Conservation (phyloP, 768 basidiomycete species). For the Boletus huronensis region DNA sequence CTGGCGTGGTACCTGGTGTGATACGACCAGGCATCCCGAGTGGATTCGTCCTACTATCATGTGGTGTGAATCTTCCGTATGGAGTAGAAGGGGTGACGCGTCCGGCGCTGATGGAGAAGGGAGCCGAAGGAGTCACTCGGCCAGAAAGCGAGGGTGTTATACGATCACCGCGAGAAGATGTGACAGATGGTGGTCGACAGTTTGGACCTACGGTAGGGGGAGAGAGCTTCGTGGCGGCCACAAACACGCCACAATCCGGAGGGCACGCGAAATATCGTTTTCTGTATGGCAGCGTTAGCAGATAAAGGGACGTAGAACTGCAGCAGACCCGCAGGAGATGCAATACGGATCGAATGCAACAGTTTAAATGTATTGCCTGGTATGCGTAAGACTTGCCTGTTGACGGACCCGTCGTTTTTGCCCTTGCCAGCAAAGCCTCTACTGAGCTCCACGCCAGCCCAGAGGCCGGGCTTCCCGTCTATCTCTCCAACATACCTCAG, state of each 20-base stretch:
- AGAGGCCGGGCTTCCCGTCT: conserved; percentile 83
- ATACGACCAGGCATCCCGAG: conserved; percentile 41
- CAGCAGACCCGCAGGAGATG: background rate
- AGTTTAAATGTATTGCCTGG: background rate
- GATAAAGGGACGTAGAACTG: background rate
- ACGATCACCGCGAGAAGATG: conserved; percentile 59
- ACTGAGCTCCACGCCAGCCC: conserved; percentile 90
- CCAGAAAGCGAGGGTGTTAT: conserved; percentile 44
- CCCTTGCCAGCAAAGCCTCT: conserved; percentile 87
- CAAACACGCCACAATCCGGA: conserved; percentile 87
- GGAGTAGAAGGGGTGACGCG: conserved; percentile 57
- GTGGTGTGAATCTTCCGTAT: conserved; percentile 42
- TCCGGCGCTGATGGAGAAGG: conserved; percentile 38
- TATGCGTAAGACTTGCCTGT: conserved; percentile 58
- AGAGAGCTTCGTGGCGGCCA: conserved; percentile 78
- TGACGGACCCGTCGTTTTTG: conserved; percentile 91
- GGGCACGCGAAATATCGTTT: conserved; percentile 84
- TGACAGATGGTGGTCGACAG: conserved; percentile 72
- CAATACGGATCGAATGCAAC: background rate
- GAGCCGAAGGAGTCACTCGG: conserved; percentile 43
- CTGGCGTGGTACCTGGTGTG: conserved; percentile 40
- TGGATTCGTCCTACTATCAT: conserved; percentile 26
- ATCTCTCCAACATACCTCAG: conserved; percentile 82
- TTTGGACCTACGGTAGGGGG: conserved; percentile 62
- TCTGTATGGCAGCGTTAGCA: conserved; percentile 37